Conservation (phyloP, 2,329 filamentous ascomycete species). For the Apiospora pterosperma region DNA sequence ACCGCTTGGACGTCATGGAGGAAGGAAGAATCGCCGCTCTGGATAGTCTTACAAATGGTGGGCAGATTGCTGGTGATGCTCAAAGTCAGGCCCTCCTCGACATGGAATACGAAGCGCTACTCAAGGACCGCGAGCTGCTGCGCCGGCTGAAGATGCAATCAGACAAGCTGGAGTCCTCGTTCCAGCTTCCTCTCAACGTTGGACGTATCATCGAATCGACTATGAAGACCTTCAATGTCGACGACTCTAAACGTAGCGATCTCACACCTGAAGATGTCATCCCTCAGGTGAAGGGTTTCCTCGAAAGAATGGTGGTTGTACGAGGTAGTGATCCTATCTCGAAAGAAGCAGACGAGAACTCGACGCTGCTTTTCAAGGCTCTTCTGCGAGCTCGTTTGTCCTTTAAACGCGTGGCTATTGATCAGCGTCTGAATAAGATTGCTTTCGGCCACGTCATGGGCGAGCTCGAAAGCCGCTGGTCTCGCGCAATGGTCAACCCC, state of each 20-base stretch:
- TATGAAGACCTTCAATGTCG: slow-evolving; percentile 86
- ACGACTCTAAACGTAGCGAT: slow-evolving; percentile 81
- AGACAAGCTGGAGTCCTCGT: slow-evolving; percentile 74
- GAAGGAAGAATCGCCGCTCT: not conserved
- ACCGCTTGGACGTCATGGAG: slow-evolving; percentile 79
- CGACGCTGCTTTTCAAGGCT: slow-evolving; percentile 89
- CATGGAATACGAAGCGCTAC: slow-evolving; percentile 77
- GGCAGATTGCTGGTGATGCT: slow-evolving; percentile 85
- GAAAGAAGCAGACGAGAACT: slow-evolving; percentile 79
- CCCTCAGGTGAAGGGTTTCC: slow-evolving; percentile 68
- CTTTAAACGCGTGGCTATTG: slow-evolving; percentile 86
- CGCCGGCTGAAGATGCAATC: slow-evolving; percentile 61
- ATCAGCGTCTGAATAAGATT: slow-evolving; percentile 82
- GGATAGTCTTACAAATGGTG: slow-evolving; percentile 55
- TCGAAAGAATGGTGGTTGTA: slow-evolving; percentile 79
- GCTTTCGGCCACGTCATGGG: slow-evolving; percentile 91
- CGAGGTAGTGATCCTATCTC: slow-evolving; percentile 82
- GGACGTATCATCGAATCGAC: slow-evolving; percentile 87
- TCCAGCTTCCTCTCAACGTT: slow-evolving; percentile 91
- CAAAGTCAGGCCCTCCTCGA: slow-evolving; percentile 84
- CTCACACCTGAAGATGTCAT: slow-evolving; percentile 86
- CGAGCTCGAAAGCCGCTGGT: slow-evolving; percentile 85
- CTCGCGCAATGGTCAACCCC: slow-evolving; percentile 79
- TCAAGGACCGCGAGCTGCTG: slow-evolving; percentile 70
- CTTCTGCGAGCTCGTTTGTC: slow-evolving; percentile 84